Percentiles rank a stretch among this genome's conserved stretches.
Evolutionary conservation across 1,284 basidiomycete genomes (phyloP).

Genomic region (Rhodofomes roseus): DNA sequence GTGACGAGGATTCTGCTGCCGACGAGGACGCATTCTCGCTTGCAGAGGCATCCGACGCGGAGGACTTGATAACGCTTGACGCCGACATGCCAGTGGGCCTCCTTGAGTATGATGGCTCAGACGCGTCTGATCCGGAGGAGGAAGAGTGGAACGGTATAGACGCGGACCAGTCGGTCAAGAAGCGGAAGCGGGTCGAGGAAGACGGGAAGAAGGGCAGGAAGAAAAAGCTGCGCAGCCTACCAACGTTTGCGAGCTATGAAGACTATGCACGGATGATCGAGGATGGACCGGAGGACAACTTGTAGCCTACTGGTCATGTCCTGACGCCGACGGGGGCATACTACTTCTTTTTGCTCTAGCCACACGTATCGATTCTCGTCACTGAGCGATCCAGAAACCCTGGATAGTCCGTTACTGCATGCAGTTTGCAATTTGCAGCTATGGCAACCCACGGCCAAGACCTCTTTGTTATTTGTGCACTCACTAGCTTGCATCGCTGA

Average conservation of each 20-base stretch:
- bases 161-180: conserved; percentile 18
- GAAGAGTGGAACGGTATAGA: conserved; percentile 55
- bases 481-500: no score
- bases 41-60: conserved; percentile 66
- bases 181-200: conserved; percentile 44
- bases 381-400: no score
- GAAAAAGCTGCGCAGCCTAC: conserved; percentile 73
- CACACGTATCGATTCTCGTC: no score
- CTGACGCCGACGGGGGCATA: no score
- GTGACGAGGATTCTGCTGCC: conserved; percentile 30
- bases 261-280: conserved; percentile 95
- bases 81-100: conserved; percentile 50
- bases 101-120: conserved; percentile 55
- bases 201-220: conserved; percentile 53
- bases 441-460: no score
- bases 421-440: no score
- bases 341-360: no score
- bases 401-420: no score
- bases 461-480: no score
- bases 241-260: conserved; percentile 92
- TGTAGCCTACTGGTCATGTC: conserved; percentile 18
- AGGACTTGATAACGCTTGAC: conserved; percentile 60
- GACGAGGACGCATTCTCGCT: conserved; percentile 47
- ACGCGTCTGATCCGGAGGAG: conserved; percentile 36
- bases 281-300: conserved; percentile 71